These are phyloP conservation scores for Tubosaeta sp. DNA, from an alignment of 768 basidiomycete species.

Conservation along the genomic window DNA sequence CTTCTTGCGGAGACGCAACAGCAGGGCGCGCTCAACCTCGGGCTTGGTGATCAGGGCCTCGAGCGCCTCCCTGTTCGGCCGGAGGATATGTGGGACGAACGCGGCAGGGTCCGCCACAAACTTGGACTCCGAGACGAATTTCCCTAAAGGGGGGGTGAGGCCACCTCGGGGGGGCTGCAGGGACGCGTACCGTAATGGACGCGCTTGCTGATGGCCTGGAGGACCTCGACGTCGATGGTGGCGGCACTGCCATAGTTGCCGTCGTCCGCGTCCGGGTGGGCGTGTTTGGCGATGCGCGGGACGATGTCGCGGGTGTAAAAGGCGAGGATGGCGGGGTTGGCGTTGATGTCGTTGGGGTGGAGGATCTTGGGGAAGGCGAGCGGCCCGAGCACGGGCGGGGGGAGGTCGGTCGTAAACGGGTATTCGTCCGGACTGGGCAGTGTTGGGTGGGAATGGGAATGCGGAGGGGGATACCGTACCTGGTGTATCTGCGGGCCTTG, in stretches of 20 bases:
- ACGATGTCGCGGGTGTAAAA: slow-evolving; percentile 90
- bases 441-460: background rate
- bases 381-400: slow-evolving; percentile 73
- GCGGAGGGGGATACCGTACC: slow-evolving; percentile 40
- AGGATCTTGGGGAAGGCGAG: slow-evolving; percentile 74
- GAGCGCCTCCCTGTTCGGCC: slow-evolving; percentile 71
- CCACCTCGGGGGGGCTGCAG: background rate
- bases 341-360: slow-evolving; percentile 76
- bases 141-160: slow-evolving; percentile 52
- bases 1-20: slow-evolving; percentile 84
- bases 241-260: slow-evolving; percentile 97
- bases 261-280: slow-evolving; percentile 70
- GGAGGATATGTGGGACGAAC: slow-evolving; percentile 89
- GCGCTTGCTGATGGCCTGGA: slow-evolving; percentile 97
- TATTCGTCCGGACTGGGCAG: slow-evolving; percentile 91
- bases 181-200: slow-evolving; percentile 85
- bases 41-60: slow-evolving; percentile 95
- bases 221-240: slow-evolving; percentile 89
- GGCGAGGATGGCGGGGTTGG: slow-evolving; percentile 77
- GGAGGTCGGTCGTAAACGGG: slow-evolving; percentile 84
- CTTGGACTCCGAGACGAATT: slow-evolving; percentile 98
- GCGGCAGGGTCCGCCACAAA: slow-evolving; percentile 81
- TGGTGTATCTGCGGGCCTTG: slow-evolving; percentile 92
- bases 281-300: slow-evolving; percentile 77
- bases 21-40: slow-evolving; percentile 83